Evolutionary conservation across 805 yeast species (phyloP).

Genomic region (Babjeviella inositovora): DNA sequence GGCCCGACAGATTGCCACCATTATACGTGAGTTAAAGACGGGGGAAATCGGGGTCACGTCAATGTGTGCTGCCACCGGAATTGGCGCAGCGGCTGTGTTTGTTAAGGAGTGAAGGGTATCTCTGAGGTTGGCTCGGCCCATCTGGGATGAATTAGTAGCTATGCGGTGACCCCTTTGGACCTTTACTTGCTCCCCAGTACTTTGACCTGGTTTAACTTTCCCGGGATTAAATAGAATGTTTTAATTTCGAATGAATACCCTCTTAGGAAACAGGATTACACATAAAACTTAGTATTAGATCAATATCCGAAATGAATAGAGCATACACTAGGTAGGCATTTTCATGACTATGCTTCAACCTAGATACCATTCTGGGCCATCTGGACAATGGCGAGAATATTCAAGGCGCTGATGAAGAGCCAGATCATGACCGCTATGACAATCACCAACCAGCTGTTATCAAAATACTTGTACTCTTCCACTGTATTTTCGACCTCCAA

Average conservation of each 20-base stretch:
- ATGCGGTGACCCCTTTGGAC: no score
- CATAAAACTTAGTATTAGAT: no score
- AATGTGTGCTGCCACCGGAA: slow-evolving; percentile 23
- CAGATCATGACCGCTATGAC: slow-evolving; percentile 40
- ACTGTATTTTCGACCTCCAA: not conserved
- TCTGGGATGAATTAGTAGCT: no score
- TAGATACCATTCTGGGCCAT: slow-evolving; percentile 13
- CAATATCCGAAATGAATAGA: no score
- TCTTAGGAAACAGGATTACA: no score
- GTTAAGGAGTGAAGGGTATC: slow-evolving; percentile 8
- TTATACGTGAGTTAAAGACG: slow-evolving; percentile 13
- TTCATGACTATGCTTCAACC: no score
- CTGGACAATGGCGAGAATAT: slow-evolving; percentile 40
- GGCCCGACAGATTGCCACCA: slow-evolving; percentile 26
- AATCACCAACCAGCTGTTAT: slow-evolving; percentile 47
- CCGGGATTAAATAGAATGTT: no score
- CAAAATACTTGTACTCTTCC: slow-evolving; percentile 26
- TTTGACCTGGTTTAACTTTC: no score
- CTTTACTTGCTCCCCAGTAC: no score
- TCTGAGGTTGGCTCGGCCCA: no score
- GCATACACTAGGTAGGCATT: no score
- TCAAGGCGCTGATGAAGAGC: slow-evolving; percentile 57
- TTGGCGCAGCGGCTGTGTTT: slow-evolving; percentile 17
- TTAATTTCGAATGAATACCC: no score
- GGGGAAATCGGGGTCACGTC: slow-evolving; percentile 18